Conservation (phyloP, 1,139 yeast genomes). For the Hanseniaspora uvarum region DNA sequence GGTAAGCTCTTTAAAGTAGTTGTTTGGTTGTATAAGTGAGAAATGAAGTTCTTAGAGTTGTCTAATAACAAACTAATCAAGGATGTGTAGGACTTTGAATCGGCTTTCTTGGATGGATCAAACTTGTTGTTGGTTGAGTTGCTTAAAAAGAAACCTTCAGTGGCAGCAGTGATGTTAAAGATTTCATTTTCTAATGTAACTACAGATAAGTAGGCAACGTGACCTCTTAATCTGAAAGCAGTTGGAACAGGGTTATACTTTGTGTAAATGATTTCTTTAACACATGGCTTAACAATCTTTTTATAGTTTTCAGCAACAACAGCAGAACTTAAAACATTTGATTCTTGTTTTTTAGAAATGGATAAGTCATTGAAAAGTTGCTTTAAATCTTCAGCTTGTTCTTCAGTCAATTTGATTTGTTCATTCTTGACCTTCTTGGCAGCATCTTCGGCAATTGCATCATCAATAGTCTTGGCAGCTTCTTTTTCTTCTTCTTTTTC, state of each 20-base stretch:
- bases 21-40: conserved; percentile 34
- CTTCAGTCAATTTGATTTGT: conserved; percentile 19
- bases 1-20: conserved; percentile 39
- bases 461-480: conserved; percentile 25
- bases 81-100: conserved; percentile 26
- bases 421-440: conserved; percentile 18
- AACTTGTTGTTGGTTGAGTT: conserved; percentile 57
- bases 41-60: conserved; percentile 33
- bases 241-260: conserved; percentile 84
- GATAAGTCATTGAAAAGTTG: conserved; percentile 12
- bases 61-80: conserved; percentile 30
- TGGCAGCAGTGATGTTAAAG: conserved; percentile 65
- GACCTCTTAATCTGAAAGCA: conserved; percentile 53
- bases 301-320: conserved; percentile 23
- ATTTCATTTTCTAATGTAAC: conserved; percentile 75
- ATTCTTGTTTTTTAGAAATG: conserved; percentile 20
- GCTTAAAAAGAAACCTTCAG: conserved; percentile 70
- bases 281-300: conserved; percentile 30
- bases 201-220: conserved; percentile 61
- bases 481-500: conserved; percentile 27
- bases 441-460: conserved; percentile 24
- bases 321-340: conserved; percentile 24
- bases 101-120: conserved; percentile 47
- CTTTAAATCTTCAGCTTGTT: conserved; percentile 13
- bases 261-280: conserved; percentile 54